Evolutionary conservation across 768 basidiomycete species (phyloP).

Genomic region (Lanmaoa rubissima): DNA sequence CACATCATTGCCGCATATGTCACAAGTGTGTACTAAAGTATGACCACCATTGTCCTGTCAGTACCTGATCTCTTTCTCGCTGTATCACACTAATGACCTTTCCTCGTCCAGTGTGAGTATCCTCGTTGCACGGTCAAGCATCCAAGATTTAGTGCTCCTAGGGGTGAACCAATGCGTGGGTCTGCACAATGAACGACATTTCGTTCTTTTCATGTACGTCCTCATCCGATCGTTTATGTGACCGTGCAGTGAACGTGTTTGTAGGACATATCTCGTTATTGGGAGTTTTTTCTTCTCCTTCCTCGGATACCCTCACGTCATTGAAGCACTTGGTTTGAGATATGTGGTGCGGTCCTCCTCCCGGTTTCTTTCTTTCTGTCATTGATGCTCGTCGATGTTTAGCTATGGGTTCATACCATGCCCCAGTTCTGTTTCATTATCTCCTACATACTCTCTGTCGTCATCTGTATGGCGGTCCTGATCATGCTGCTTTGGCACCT

Average conservation of each 20-base stretch:
- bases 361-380: neutral
- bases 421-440: slow-evolving; percentile 72
- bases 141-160: slow-evolving; percentile 27
- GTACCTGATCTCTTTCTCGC: slow-evolving; percentile 32
- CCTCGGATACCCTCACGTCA: slow-evolving; percentile 62
- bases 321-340: slow-evolving; percentile 57
- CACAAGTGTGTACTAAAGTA: slow-evolving; percentile 87
- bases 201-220: slow-evolving; percentile 88
- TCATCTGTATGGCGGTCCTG: slow-evolving; percentile 72
- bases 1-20: slow-evolving; percentile 92
- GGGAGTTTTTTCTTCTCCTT: slow-evolving; percentile 58
- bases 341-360: slow-evolving; percentile 36
- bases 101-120: slow-evolving; percentile 38
- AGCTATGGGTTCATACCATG: slow-evolving; percentile 57
- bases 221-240: neutral
- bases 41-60: slow-evolving; percentile 88
- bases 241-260: neutral
- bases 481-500: slow-evolving; percentile 75
- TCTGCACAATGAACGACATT: slow-evolving; percentile 92
- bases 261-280: slow-evolving; percentile 78
- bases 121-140: neutral
- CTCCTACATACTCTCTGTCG: slow-evolving; percentile 70
- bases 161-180: slow-evolving; percentile 99
- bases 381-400: neutral
- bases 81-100: neutral